Evolutionary conservation across 2,329 filamentous ascomycete species (phyloP), one percentile per base, ranked within the genome.

Genomic region (Aureobasidium sp.): DNA sequence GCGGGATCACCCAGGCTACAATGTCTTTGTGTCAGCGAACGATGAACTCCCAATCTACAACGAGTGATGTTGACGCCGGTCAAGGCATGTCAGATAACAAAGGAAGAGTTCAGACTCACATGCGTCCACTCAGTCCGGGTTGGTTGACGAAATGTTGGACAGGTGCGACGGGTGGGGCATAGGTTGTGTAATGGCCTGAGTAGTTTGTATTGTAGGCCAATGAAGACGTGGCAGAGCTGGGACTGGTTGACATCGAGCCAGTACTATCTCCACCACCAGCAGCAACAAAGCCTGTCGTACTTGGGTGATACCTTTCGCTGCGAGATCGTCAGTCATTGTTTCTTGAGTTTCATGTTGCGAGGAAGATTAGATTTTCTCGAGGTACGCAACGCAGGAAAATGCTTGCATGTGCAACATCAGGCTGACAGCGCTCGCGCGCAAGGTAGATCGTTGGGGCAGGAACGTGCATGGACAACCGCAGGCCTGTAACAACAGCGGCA

Each of bases 241-340:
- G 74, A 61, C 73, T 76, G 60, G 73, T 73, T 25, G 74, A 76
- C 61, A 72, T 74, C 59, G 74, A 79, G 62, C 77, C 78, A 54
- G 74, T 76, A 54, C 74, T 77, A 56, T 78, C 78, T 68, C 81
- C 78, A n/a, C 81, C 78, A n/a, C 37, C 37, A 56, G 79, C 74
- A 56, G 79, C 74, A 61, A 79, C 72, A 60, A 73, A 71, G 63
- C 73, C 67, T 56, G 70, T 70, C 58, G 72, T 35, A 49, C 35
- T 41, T 32, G 37, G 62, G 57, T 74, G 71, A 65, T 77, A 80
- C 64, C 77, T 80, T 68, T 64, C 45, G 35, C 39, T 55, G 55
- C 56, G 39, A 38, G 34, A 27, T 39, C 42, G 54, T 57, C 44
- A 57, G 55, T 40, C 37, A 53, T 62, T 60, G 59, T 50, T 24